Conservation (phyloP, 1,284 basidiomycete genomes). For the Puccinia novopanici region DNA sequence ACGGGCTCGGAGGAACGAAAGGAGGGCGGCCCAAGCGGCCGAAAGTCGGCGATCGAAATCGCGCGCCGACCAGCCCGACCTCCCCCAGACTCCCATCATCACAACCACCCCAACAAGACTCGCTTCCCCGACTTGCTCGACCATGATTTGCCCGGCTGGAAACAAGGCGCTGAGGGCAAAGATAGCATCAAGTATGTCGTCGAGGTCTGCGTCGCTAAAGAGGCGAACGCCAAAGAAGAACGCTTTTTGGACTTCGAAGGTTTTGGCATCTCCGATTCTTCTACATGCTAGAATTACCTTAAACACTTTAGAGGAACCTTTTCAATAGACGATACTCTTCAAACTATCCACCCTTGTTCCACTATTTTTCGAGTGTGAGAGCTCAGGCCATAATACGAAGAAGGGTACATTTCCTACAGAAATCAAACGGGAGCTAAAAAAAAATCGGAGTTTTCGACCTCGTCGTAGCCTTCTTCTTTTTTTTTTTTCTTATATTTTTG, state of each 20-base stretch:
- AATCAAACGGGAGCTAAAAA: too few relatives aligned
- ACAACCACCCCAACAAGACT: neutral
- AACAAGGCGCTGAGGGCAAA: conserved; percentile 14
- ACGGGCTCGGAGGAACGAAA: conserved; percentile 37
- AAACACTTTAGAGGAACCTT: too few relatives aligned
- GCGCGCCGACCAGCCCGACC: neutral
- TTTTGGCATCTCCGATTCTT: conserved; percentile 43
- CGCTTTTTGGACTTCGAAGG: conserved; percentile 45
- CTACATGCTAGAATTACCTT: neutral
- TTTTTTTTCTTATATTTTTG: neutral
- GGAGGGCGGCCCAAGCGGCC: conserved; percentile 15
- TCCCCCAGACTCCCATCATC: neutral
- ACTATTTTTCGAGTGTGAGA: too few relatives aligned
- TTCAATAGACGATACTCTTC: too few relatives aligned
- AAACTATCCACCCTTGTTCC: too few relatives aligned
- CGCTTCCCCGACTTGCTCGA: conserved; percentile 14
- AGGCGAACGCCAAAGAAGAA: conserved; percentile 28
- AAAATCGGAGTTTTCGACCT: too few relatives aligned
- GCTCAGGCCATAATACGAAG: too few relatives aligned
- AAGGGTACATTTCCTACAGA: too few relatives aligned
- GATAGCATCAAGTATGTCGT: conserved; percentile 44
- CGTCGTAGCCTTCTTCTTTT: too few relatives aligned
- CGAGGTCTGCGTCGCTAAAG: conserved; percentile 38
- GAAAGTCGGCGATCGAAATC: conserved; percentile 24
- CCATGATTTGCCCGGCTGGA: conserved; percentile 7